Evolutionary conservation across 2,329 filamentous ascomycete species (phyloP).

Genomic region (Bipolaris bicolor): DNA sequence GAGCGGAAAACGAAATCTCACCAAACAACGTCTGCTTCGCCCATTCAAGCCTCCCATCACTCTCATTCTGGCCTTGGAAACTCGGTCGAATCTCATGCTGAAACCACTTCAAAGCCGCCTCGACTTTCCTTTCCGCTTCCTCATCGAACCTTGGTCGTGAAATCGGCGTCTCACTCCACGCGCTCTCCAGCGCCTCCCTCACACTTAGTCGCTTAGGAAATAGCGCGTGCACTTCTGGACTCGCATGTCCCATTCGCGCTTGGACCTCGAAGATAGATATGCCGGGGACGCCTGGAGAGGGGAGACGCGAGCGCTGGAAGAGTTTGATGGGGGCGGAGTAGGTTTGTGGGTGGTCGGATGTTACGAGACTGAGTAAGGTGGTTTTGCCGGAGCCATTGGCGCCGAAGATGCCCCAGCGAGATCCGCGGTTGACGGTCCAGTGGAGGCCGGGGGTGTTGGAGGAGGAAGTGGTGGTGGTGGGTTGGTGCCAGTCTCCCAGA

Average conservation of each 20-base stretch:
- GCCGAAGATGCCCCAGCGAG: slow-evolving; percentile 91
- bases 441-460: slow-evolving; percentile 66
- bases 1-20: slow-evolving; percentile 77
- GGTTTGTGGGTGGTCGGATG: slow-evolving; percentile 93
- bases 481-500: slow-evolving; percentile 79
- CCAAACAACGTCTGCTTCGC: slow-evolving; percentile 72
- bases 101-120: slow-evolving; percentile 78
- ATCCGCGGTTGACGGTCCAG: slow-evolving; percentile 82
- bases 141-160: slow-evolving; percentile 69
- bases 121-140: slow-evolving; percentile 65
- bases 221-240: slow-evolving; percentile 90
- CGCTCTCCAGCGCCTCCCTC: slow-evolving; percentile 77
- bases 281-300: slow-evolving; percentile 71
- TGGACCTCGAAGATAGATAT: slow-evolving; percentile 95
- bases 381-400: slow-evolving; percentile 97
- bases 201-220: slow-evolving; percentile 81
- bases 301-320: slow-evolving; percentile 82
- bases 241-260: slow-evolving; percentile 86
- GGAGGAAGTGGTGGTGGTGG: no score
- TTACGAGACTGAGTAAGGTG: slow-evolving; percentile 88
- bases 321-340: slow-evolving; percentile 87
- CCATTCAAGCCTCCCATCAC: slow-evolving; percentile 60
- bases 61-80: slow-evolving; percentile 7
- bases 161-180: slow-evolving; percentile 88
- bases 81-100: slow-evolving; percentile 73